Percentiles rank a stretch among this genome's conserved stretches.
Conservation (phyloP, 495 filamentous ascomycete genomes). For the Penicillium odoratum region DNA sequence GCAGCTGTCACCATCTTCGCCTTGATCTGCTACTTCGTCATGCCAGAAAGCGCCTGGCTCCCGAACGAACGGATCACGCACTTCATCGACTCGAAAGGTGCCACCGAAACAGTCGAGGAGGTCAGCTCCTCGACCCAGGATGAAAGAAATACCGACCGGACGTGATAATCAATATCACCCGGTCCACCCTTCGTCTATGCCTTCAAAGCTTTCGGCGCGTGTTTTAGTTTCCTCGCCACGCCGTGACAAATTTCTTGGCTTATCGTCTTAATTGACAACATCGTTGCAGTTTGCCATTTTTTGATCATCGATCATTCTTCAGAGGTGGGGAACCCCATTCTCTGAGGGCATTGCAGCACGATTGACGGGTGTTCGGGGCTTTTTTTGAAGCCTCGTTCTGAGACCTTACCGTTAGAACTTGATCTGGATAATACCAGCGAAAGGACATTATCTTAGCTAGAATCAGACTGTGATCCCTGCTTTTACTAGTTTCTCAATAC, state of each 20-base stretch:
- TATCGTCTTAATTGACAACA: conserved; percentile 1
- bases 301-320: background rate
- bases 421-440: conserved; percentile 57
- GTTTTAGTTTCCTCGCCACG: background rate
- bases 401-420: conserved; percentile 54
- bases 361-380: conserved; percentile 43
- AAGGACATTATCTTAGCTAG: conserved; percentile 38
- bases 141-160: conserved; percentile 8
- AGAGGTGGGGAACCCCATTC: background rate
- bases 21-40: conserved; percentile 47
- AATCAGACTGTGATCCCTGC: background rate
- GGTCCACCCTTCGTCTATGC: background rate
- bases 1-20: conserved; percentile 49
- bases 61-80: conserved; percentile 43
- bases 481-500: background rate
- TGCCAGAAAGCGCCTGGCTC: conserved; percentile 49
- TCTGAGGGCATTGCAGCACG: conserved; percentile 15
- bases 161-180: background rate
- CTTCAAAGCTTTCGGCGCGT: background rate
- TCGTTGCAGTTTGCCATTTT: conserved; percentile 1
- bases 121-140: conserved; percentile 9
- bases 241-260: background rate
- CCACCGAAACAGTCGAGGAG: conserved; percentile 28
- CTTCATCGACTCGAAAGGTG: conserved; percentile 49
- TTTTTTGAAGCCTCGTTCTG: conserved; percentile 39